These are phyloP conservation scores for Glonium stellatum DNA, from an alignment of 495 filamentous ascomycete genomes.

Conservation along the genomic window DNA sequence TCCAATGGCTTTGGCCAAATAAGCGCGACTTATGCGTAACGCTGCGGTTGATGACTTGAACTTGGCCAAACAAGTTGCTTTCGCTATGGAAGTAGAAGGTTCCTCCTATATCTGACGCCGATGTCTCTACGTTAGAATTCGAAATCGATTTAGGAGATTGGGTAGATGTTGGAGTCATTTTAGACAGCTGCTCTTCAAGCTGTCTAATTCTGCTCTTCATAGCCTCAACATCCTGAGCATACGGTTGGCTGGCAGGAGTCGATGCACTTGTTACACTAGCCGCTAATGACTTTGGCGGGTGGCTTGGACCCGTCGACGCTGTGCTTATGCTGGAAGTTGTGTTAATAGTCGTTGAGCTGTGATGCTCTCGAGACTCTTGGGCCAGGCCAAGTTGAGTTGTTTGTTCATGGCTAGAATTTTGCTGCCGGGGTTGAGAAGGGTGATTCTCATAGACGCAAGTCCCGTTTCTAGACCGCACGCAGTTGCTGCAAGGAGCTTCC, in stretches of 20 bases:
- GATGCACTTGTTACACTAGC: conserved; percentile 29
- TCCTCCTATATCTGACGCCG: conserved; percentile 27
- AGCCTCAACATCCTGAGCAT: conserved; percentile 35
- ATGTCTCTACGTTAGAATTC: conserved; percentile 29
- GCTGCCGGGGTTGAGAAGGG: conserved; percentile 14
- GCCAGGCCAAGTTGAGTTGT: neutral
- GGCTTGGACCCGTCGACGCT: neutral
- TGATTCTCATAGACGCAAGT: conserved; percentile 40
- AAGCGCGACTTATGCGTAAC: conserved; percentile 49
- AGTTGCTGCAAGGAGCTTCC: conserved; percentile 46
- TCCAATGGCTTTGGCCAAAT: conserved; percentile 54
- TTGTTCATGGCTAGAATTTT: conserved; percentile 7
- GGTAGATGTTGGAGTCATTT: conserved; percentile 16
- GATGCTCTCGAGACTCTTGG: neutral
- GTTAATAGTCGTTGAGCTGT: neutral
- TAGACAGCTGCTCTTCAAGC: conserved; percentile 40
- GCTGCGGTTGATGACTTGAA: conserved; percentile 32
- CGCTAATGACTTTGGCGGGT: conserved; percentile 14
- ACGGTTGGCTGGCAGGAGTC: conserved; percentile 32
- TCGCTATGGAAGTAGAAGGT: conserved; percentile 33
- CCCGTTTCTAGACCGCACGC: conserved; percentile 39
- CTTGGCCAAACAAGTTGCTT: conserved; percentile 19
- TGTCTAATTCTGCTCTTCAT: conserved; percentile 39
- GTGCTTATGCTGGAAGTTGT: neutral
- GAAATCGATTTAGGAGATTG: neutral